Base-by-base conservation (phyloP, 2,329 filamentous ascomycete species). In the Talaromyces piceae region DNA sequence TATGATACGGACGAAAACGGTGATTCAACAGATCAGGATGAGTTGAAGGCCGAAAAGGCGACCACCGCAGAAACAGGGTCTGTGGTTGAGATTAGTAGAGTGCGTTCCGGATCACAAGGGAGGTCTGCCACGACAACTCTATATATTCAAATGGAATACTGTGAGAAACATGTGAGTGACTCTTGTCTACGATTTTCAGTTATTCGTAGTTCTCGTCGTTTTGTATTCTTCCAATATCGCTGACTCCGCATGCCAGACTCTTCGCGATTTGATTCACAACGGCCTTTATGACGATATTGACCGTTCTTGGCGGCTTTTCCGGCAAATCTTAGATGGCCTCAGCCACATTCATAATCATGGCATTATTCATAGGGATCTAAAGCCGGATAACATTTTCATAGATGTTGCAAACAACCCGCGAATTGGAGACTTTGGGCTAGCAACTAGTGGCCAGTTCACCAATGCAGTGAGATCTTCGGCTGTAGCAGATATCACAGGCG, bases 91-190 rank as follows among this genome's bases (percentile, higher is more conserved):
- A 59, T 68, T 58, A 70, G 57, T 56, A 66, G 73, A 9, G 66
- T 69, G 43, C 68, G 70, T 47, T 76, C 75, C 16, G 72, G 72
- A 48, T 76, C 76, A 12, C 68, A 71, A 50, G 71, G 73, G 18
- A 74, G 78, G 50, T 75, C 80, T 3, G 78, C 80, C 54, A 81
- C 80, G 48, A 91, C 86, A 0, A 84, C 91, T 5, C 77, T 98
- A 39, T 98, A 96, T 66, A 97, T 98, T 51, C 93, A 95, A 54
- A 98, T 98, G 93, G 93, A 98, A 65, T 95, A 96, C 59, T 98
- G 93, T 63, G 91, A 97, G 66, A 93, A 91, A 64, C 82, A 87
- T 58, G 83, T 86, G 72, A 67, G 78, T 70, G n/a, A n/a, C n/a
- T n/a, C n/a, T n/a, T n/a, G n/a, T n/a, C n/a, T n/a, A n/a, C n/a